These are phyloP conservation scores for Marasmius sp. DNA, from an alignment of 1,284 basidiomycete species.

Conservation along the genomic window DNA sequence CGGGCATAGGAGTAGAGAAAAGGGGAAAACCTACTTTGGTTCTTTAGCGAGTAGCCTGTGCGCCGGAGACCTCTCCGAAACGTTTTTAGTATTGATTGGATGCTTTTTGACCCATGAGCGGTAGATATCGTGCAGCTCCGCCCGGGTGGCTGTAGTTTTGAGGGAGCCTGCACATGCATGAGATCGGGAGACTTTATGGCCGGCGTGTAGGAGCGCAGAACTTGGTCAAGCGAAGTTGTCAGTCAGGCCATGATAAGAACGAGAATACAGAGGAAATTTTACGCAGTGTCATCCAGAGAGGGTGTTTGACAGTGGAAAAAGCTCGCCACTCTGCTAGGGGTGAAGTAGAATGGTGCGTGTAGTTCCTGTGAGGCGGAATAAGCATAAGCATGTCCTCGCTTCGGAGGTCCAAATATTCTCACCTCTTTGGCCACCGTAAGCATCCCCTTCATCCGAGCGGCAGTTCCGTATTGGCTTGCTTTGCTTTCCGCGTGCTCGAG, in stretches of 20 bases:
- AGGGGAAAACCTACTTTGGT: constrained; percentile 50
- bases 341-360: constrained; percentile 87
- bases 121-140: constrained; percentile 80
- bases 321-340: constrained; percentile 79
- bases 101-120: constrained; percentile 80
- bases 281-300: constrained; percentile 75
- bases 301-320: constrained; percentile 85
- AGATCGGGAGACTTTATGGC: constrained; percentile 84
- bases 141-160: constrained; percentile 83
- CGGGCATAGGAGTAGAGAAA: not conserved
- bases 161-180: constrained; percentile 88
- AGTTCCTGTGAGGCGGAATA: constrained; percentile 61
- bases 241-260: not conserved
- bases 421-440: constrained; percentile 87
- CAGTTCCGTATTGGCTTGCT: constrained; percentile 73
- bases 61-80: constrained; percentile 72
- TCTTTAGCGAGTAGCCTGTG: constrained; percentile 64
- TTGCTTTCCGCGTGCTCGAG: constrained; percentile 73
- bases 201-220: constrained; percentile 87
- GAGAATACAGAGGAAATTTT: constrained; percentile 29
- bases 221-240: constrained; percentile 28
- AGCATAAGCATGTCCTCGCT: too few species aligned
- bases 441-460: constrained; percentile 92
- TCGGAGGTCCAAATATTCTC: constrained; percentile 18
- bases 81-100: constrained; percentile 83